Evolutionary conservation across 441 rosid genomes (phyloP).

Genomic region (Lepidium campestre): DNA sequence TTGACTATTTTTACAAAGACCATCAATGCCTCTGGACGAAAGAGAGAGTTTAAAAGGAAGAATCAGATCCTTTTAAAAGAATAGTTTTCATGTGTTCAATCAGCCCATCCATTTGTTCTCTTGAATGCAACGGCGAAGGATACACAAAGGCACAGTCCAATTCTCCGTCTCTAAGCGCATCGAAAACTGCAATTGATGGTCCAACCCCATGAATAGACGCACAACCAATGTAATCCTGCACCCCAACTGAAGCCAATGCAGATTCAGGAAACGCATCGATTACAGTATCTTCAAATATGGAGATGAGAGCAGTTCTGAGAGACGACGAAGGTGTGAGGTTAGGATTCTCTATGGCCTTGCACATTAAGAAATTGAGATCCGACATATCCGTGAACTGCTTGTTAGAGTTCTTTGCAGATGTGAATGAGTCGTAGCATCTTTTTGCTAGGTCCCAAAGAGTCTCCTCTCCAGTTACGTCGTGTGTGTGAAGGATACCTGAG

Average conservation of each 20-base stretch:
- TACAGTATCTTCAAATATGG: constrained; percentile 74
- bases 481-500: constrained; percentile 66
- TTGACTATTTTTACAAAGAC: background rate
- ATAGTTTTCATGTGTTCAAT: constrained; percentile 52
- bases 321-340: constrained; percentile 61
- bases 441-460: constrained; percentile 67
- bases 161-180: constrained; percentile 59
- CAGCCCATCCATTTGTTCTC: constrained; percentile 64
- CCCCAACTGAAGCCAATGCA: constrained; percentile 30
- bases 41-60: constrained; percentile 16
- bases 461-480: constrained; percentile 50
- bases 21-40: background rate
- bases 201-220: constrained; percentile 80
- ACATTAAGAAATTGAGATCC: constrained; percentile 79
- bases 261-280: constrained; percentile 29
- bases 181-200: constrained; percentile 64
- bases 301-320: constrained; percentile 58
- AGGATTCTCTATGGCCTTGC: constrained; percentile 83
- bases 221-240: constrained; percentile 64
- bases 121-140: constrained; percentile 79
- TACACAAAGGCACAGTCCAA: constrained; percentile 70
- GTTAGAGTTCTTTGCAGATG: constrained; percentile 50
- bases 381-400: constrained; percentile 81
- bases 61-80: constrained; percentile 36
- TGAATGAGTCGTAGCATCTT: constrained; percentile 42